These are phyloP conservation scores for Tricholoma bakamatsutake DNA, from an alignment of 768 basidiomycete species.

Conservation along the genomic window DNA sequence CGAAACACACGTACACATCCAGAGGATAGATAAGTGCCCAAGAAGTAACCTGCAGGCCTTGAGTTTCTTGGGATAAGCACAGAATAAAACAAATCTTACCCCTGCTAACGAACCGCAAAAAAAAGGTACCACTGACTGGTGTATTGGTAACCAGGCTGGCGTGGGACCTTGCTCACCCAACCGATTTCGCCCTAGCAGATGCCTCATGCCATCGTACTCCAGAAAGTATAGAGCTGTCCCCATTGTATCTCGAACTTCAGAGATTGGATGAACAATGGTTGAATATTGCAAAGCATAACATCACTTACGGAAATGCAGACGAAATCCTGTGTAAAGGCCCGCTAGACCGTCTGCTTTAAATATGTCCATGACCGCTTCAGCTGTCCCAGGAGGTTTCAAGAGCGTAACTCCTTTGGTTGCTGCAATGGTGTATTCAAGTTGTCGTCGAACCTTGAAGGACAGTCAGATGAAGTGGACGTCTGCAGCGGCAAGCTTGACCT, in stretches of 20 bases:
- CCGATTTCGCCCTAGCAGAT: slow-evolving; percentile 72
- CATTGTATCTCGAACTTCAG: slow-evolving; percentile 78
- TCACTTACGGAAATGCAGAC: slow-evolving; percentile 72
- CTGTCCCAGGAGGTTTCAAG: slow-evolving; percentile 70
- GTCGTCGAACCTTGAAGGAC: slow-evolving; percentile 68
- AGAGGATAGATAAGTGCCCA: slow-evolving; percentile 93
- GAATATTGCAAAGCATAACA: slow-evolving; percentile 1
- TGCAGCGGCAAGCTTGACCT: slow-evolving; percentile 41
- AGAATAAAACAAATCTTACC: slow-evolving; percentile 36
- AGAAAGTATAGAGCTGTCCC: slow-evolving; percentile 92
- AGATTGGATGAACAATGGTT: slow-evolving; percentile 3
- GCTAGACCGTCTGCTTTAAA: slow-evolving; percentile 53
- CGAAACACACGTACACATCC: slow-evolving; percentile 62
- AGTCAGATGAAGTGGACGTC: slow-evolving; percentile 4
- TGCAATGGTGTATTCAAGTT: slow-evolving; percentile 89
- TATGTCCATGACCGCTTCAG: slow-evolving; percentile 77
- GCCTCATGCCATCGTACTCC: slow-evolving; percentile 90
- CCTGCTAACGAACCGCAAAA: slow-evolving; percentile 88
- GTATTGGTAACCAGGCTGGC: slow-evolving; percentile 85
- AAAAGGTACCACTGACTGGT: slow-evolving; percentile 77
- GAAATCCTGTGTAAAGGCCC: slow-evolving; percentile 80
- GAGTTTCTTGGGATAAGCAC: slow-evolving; percentile 20
- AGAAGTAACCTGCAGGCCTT: slow-evolving; percentile 47
- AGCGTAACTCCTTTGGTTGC: slow-evolving; percentile 68
- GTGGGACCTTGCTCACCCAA: slow-evolving; percentile 77